phyloP scores from a whole-genome alignment of 352 stramenopile species.

The Halophytophthora batemanensis region DNA sequence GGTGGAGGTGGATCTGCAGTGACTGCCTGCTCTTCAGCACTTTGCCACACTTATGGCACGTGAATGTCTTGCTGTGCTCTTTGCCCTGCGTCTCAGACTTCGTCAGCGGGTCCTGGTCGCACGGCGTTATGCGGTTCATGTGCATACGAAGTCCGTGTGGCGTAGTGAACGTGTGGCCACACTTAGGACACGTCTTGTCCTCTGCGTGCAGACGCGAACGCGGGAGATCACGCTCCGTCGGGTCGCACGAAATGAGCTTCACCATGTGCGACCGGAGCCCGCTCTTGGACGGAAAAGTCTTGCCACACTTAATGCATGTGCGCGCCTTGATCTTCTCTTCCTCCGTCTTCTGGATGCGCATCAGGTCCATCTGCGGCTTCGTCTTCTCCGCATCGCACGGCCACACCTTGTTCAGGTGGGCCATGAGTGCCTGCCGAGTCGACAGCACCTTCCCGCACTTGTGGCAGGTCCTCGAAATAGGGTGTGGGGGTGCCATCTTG shows the following conservation, averaged over 20 bases:
- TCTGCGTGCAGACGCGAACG: not conserved
- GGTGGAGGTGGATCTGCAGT: no score
- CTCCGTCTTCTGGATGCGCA: not conserved
- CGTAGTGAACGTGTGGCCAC: not conserved
- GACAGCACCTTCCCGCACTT: not conserved
- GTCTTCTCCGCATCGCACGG: not conserved
- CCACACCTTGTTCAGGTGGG: not conserved
- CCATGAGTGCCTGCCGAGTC: not conserved
- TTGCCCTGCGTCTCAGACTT: not conserved
- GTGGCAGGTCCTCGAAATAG: not conserved
- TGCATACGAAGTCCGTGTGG: not conserved
- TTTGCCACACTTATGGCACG: no score
- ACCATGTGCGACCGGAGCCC: not conserved
- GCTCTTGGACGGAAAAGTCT: not conserved
- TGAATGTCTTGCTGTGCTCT: no score
- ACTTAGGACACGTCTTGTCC: not conserved
- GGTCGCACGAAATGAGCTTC: not conserved
- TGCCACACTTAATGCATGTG: not conserved
- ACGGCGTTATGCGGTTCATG: not conserved
- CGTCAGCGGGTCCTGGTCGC: not conserved
- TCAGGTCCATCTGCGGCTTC: not conserved
- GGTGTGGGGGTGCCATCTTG: not conserved
- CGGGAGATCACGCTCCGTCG: not conserved
- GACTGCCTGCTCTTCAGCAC: no score
- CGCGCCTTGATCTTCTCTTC: not conserved